Base-by-base conservation (phyloP, 371 early-diverging fungal genomes). In the Actinomucor elegans region DNA sequence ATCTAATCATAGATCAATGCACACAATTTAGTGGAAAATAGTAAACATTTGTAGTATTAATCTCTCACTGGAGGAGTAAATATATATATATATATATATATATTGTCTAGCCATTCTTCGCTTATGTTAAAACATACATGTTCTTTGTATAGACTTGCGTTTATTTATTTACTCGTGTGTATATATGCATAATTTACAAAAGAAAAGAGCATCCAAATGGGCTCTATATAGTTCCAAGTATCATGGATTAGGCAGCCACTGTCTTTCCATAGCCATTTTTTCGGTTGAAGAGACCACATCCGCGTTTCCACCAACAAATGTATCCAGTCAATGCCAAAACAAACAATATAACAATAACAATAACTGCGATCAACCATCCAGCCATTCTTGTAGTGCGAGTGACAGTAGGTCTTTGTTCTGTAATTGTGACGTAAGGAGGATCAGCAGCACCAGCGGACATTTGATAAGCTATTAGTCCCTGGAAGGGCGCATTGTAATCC, bases 401-500 rank as follows among this genome's bases (percentile, higher is more conserved):
- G 23, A 68, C 47, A 7, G 35, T 10, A 12, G 77, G 77, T 57
- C 77, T 56, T 3, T 66, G 69, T n/a, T 55, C 45, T 9, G 69
- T 62, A 17, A 77, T 77, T 23, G 59, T 58, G 6, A 76, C 82
- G 66, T 83, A 86, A 2, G 78, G 79, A 24, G 84, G 86, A 37
- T 80, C 79, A 2, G 40, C 23, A 3, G 69, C 57, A 7, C 70
- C 49, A 12, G 62, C 57, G 50, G 71, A 68, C n/a, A 84, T 67
- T 48, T 83, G 81, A 54, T 81, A 77, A 7, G 86, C 86, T 36
- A 86, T 56, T 32, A 86, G 42, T 2, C 78, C 80, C 24, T 79
- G 79, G 52, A 84, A 81, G 0, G 84, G 84, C 5, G 86, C 83
- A 59, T 86, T 86, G 57, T 86, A 86, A 54, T 86, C 86, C 40